Percentiles rank a stretch among this genome's conserved stretches.
Conservation (phyloP, 768 basidiomycete genomes). For the Hortiboletus campestris region DNA sequence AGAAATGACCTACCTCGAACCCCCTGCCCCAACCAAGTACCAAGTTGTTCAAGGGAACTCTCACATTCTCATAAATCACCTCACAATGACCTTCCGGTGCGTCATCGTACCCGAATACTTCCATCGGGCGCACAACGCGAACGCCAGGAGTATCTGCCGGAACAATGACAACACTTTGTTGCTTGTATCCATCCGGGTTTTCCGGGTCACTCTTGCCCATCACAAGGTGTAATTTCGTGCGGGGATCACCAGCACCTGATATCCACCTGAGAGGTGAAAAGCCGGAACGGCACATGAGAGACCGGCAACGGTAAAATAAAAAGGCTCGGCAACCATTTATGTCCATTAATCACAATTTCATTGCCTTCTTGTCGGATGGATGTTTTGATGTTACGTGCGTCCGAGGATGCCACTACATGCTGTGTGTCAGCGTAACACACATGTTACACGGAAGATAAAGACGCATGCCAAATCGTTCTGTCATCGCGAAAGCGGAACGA, state of each 20-base stretch:
- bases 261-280: constrained; percentile 71
- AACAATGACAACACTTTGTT: constrained; percentile 96
- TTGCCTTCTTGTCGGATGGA: constrained; percentile 80
- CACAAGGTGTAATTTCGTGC: constrained; percentile 86
- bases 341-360: constrained; percentile 91
- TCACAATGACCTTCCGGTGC: constrained; percentile 98
- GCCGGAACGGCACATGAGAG: constrained; percentile 14
- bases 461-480: constrained; percentile 75
- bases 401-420: constrained; percentile 75
- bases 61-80: constrained; percentile 90
- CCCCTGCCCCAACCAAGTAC: constrained; percentile 93
- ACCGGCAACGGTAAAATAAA: neutral
- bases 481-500: constrained; percentile 95
- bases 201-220: constrained; percentile 92
- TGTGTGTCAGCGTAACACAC: constrained; percentile 1
- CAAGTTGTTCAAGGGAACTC: constrained; percentile 79
- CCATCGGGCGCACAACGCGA: constrained; percentile 88
- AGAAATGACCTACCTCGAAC: constrained; percentile 64
- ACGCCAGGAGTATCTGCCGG: constrained; percentile 85
- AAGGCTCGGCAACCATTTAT: constrained; percentile 73
- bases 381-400: constrained; percentile 92
- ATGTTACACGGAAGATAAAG: constrained; percentile 4
- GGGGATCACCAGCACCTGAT: constrained; percentile 92
- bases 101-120: constrained; percentile 91
- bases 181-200: constrained; percentile 71